Percentiles rank a stretch among this genome's conserved stretches.
Evolutionary conservation across 2,329 filamentous ascomycete species (phyloP).

Genomic region (Falciphora oryzae): DNA sequence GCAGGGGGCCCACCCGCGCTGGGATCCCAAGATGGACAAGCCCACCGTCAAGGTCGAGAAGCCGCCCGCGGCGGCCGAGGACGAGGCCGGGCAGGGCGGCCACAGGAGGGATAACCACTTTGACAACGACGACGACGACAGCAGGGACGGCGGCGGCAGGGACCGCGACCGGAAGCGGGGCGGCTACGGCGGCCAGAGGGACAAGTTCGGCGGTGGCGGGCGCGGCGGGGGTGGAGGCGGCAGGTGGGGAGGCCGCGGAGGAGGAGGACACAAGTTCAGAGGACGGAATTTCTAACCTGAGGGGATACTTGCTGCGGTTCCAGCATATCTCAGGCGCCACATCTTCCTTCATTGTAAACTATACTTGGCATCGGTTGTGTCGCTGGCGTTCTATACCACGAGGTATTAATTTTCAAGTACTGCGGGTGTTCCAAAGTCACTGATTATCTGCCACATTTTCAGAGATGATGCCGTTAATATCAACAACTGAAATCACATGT

Average conservation of each 20-base stretch:
- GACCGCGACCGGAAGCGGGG: conserved; percentile 17
- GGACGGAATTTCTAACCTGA: conserved; percentile 12
- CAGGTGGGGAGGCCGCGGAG: conserved; percentile 28
- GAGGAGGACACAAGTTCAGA: conserved; percentile 21
- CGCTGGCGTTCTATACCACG: background rate
- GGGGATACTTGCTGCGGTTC: background rate
- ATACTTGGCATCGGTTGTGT: conserved; percentile 1
- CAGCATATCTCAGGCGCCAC: background rate
- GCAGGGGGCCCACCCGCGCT: conserved; percentile 76
- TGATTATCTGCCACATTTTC: too few relatives aligned
- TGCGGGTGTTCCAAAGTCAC: too few relatives aligned
- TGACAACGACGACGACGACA: conserved; percentile 24
- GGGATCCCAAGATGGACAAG: conserved; percentile 70
- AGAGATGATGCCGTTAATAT: too few relatives aligned
- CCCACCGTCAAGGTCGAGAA: conserved; percentile 62
- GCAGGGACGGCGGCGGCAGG: conserved; percentile 20
- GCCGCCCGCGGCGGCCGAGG: conserved; percentile 50
- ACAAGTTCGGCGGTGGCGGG: conserved; percentile 24
- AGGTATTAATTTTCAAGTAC: too few relatives aligned
- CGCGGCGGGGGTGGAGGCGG: conserved; percentile 10
- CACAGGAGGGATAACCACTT: conserved; percentile 20
- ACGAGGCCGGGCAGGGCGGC: conserved; percentile 41
- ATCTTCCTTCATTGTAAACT: background rate
- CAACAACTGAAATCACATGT: too few relatives aligned
- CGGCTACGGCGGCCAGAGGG: conserved; percentile 20